phyloP scores from a whole-genome alignment of 2,329 filamentous ascomycete species.

The Herpomyces periplanetae region DNA sequence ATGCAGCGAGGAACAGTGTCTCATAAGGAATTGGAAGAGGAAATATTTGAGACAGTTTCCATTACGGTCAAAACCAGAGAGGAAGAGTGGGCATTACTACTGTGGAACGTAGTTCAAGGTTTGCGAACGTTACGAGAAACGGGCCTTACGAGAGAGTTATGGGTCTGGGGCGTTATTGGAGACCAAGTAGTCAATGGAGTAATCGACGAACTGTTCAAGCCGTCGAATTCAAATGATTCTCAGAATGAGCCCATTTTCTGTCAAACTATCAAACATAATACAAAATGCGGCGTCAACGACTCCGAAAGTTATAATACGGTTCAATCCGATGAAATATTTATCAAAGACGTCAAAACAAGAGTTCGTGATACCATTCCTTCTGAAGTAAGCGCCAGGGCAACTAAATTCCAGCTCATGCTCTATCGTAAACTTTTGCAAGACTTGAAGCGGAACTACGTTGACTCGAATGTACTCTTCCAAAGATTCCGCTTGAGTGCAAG shows the following conservation, averaged over 20 bases:
- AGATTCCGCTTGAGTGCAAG: slow-evolving; percentile 28
- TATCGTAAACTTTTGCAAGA: slow-evolving; percentile 52
- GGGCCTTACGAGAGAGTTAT: slow-evolving; percentile 31
- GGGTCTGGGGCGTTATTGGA: slow-evolving; percentile 50
- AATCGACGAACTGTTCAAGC: slow-evolving; percentile 54
- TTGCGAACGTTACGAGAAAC: slow-evolving; percentile 28
- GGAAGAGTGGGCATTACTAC: slow-evolving; percentile 35
- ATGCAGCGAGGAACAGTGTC: slow-evolving; percentile 51
- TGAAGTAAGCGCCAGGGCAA: slow-evolving; percentile 24
- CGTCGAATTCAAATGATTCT: slow-evolving; percentile 2
- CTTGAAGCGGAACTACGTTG: slow-evolving; percentile 26
- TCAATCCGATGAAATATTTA: too few relatives aligned
- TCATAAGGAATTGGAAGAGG: slow-evolving; percentile 44
- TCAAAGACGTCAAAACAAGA: slow-evolving; percentile 65
- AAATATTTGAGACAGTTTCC: slow-evolving; percentile 36
- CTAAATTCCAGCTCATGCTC: slow-evolving; percentile 51
- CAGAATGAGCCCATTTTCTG: slow-evolving; percentile 2
- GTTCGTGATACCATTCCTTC: slow-evolving; percentile 19
- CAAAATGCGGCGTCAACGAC: too few relatives aligned
- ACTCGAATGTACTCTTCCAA: slow-evolving; percentile 23
- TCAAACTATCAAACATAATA: too few relatives aligned
- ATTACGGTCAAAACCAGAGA: slow-evolving; percentile 33
- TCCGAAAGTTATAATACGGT: too few relatives aligned
- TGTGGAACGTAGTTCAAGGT: slow-evolving; percentile 77
- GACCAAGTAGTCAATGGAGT: slow-evolving; percentile 54